Percentiles rank a stretch among this genome's conserved stretches.
Evolutionary conservation across 2,329 filamentous ascomycete genomes (phyloP).

Genomic region (Mollisiaceae sp.): DNA sequence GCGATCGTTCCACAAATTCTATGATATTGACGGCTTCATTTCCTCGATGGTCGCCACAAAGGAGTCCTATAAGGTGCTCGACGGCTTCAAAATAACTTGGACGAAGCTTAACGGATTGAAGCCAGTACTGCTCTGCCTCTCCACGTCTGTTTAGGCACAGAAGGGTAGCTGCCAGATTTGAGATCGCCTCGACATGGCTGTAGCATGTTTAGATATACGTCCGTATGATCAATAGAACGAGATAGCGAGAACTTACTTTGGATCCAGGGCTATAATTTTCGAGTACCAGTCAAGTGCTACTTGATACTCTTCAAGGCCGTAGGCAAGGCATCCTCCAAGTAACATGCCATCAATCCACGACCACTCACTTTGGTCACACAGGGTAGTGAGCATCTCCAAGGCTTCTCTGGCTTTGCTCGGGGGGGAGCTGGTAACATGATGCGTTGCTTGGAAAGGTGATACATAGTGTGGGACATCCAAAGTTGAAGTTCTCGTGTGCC

Average conservation of each 20-base stretch:
- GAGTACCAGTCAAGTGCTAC: conserved; percentile 78
- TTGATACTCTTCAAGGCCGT: conserved; percentile 84
- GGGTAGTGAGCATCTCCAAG: conserved; percentile 71
- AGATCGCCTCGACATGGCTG: conserved; percentile 85
- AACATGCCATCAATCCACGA: conserved; percentile 94
- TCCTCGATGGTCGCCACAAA: conserved; percentile 81
- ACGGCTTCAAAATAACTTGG: conserved; percentile 94
- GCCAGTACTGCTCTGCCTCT: conserved; percentile 88
- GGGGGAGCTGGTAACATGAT: conserved; percentile 29
- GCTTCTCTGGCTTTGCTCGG: conserved; percentile 61
- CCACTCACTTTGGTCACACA: conserved; percentile 83
- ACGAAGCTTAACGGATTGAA: conserved; percentile 78
- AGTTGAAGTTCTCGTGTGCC: conserved; percentile 25
- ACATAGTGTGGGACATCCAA: conserved; percentile 39
- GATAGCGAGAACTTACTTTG: conserved; percentile 52
- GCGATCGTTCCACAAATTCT: conserved; percentile 76
- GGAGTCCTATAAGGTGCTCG: conserved; percentile 87
- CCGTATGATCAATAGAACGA: background rate
- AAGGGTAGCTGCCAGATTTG: conserved; percentile 88
- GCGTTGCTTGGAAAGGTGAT: conserved; percentile 33
- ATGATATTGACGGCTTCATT: conserved; percentile 89
- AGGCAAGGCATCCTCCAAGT: conserved; percentile 87
- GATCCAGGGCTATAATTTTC: conserved; percentile 61
- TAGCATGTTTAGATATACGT: conserved; percentile 2
- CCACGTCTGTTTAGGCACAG: conserved; percentile 81